Base-by-base conservation (phyloP, 495 filamentous ascomycete genomes). In the Evansstolkia leycettana region DNA sequence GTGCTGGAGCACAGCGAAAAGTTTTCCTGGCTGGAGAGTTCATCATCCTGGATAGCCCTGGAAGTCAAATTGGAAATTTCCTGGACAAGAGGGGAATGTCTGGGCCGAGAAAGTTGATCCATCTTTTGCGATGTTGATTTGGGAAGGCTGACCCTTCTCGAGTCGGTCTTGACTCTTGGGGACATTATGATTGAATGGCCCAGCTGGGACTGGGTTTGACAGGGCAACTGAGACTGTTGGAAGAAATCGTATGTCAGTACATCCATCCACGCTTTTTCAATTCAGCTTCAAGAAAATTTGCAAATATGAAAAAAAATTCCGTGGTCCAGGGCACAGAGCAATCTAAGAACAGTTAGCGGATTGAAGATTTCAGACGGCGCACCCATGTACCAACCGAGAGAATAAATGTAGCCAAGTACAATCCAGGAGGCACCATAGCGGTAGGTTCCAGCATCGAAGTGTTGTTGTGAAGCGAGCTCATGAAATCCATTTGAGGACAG, bases 11-110 rank as follows among this genome's bases (percentile, higher is more conserved):
- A 59, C 41, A 65, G 52, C 40, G 59, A 59, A 36, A 58, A 59
- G 43, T 43, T 57, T 50, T 62, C 61, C 48, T 61, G 63, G 56
- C 53, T 62, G 31, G 55, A 61, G 41, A 65, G 42, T 44, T 65
- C 60, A 64, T 65, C 60, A 65, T 64, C 63, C 61, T 60, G 60
- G 57, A 57, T 37, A 42, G 49, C 40, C 52, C 55, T 56, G 45
- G 63, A 56, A 52, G 54, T 46, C 49, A 62, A 54, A 46, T 51
- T 57, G 43, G 61, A 55, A 20, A 58, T 43, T 52, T 55, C 60
- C 52, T 49, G 54, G 30, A 59, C 38, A 42, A 58, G 45, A 44
- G 59, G 46, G 39, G 36, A 48, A 34, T 61, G 56, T 48, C 58
- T 62, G 34, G 45, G 40, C 27, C 50, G 46, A 31, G 46, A 48